These are phyloP conservation scores for Chlamydomonas sp. DNA, from an alignment of 139 green algal species.

Conservation along the genomic window DNA sequence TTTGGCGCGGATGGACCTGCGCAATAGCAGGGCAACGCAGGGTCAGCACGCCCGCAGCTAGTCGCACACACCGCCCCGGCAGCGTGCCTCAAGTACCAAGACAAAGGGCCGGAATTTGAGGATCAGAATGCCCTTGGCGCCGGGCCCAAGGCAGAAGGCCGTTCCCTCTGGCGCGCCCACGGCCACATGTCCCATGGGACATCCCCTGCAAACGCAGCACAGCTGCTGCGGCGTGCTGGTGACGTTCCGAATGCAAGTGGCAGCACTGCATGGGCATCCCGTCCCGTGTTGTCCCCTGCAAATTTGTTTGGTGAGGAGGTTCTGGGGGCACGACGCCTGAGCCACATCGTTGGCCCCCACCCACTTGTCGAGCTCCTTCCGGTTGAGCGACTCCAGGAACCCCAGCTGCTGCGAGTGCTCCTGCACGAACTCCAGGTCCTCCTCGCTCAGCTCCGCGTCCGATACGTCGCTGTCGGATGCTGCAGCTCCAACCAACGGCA, in stretches of 20 bases:
- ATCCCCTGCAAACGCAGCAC: too few relatives aligned
- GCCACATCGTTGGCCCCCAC: neutral
- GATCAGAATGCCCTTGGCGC: neutral
- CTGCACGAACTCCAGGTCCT: conserved; percentile 73
- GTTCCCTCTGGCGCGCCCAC: neutral
- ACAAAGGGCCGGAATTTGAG: neutral
- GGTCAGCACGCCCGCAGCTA: too few relatives aligned
- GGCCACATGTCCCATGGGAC: too few relatives aligned
- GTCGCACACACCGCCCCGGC: too few relatives aligned
- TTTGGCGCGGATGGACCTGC: conserved; percentile 27
- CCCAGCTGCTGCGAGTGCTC: conserved; percentile 47
- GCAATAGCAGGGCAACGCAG: neutral
- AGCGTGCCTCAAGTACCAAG: too few relatives aligned
- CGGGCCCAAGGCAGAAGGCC: neutral
- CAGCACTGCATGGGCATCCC: neutral
- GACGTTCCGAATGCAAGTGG: conserved; percentile 1
- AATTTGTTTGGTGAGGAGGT: neutral
- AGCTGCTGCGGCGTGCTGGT: neutral
- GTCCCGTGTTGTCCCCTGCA: neutral
- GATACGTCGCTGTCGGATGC: neutral
- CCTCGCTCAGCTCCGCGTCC: conserved; percentile 60
- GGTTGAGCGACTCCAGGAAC: conserved; percentile 61
- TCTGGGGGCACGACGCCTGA: neutral
- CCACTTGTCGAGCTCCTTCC: conserved; percentile 51
- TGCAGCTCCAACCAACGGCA: neutral